phyloP scores from a whole-genome alignment of 305 asterid genomes.

The Fraxinus dipetala region DNA sequence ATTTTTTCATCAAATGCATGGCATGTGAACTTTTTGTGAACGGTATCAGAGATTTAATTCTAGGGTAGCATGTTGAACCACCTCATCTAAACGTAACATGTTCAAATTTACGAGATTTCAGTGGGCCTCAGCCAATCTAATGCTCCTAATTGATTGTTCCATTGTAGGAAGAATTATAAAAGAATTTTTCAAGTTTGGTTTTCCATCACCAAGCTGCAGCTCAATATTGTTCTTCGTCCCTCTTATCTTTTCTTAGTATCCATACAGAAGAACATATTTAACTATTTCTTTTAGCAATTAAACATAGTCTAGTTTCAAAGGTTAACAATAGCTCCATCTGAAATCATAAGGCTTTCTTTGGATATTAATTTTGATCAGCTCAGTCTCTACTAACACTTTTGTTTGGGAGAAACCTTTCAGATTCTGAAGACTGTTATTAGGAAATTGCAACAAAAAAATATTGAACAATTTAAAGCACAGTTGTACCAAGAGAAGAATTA shows the following conservation, averaged over 20 bases:
- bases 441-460: background rate
- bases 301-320: background rate
- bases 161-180: background rate
- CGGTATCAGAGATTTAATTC: background rate
- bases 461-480: background rate
- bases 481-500: background rate
- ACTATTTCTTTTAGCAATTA: background rate
- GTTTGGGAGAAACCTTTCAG: background rate
- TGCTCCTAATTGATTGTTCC: background rate
- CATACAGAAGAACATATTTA: background rate
- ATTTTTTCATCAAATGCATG: background rate
- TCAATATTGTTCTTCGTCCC: background rate
- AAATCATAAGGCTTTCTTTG: background rate
- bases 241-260: background rate
- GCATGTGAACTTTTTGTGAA: background rate
- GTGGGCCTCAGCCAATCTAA: background rate
- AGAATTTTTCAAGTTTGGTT: background rate
- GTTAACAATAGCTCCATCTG: background rate
- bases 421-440: background rate
- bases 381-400: background rate
- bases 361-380: background rate
- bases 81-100: background rate
- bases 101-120: background rate
- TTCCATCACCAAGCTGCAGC: background rate
- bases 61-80: background rate